phyloP scores from a whole-genome alignment of 2,329 filamentous ascomycete genomes.

The Penicillium sclerotigenum region DNA sequence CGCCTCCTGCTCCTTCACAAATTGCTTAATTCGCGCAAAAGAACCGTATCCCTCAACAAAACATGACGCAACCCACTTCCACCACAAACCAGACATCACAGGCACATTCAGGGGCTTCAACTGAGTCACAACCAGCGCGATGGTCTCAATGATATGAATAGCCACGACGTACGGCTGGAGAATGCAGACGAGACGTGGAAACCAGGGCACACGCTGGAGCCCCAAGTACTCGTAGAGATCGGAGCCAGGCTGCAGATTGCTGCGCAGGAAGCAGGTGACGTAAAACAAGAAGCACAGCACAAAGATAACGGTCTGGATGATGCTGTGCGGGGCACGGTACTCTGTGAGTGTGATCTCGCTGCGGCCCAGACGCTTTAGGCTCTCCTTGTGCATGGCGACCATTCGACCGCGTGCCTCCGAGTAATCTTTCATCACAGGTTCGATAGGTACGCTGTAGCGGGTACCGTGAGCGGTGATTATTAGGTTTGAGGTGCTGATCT shows the following conservation, averaged over 20 bases:
- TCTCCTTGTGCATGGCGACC: conserved; percentile 67
- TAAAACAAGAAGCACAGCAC: conserved; percentile 55
- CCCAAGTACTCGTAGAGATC: conserved; percentile 49
- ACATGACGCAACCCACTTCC: conserved; percentile 51
- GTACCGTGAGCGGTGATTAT: conserved; percentile 54
- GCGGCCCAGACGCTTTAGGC: conserved; percentile 59
- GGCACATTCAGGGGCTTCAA: conserved; percentile 54
- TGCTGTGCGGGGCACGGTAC: conserved; percentile 50
- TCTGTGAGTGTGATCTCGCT: conserved; percentile 55
- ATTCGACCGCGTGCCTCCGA: conserved; percentile 66
- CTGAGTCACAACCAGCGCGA: conserved; percentile 44
- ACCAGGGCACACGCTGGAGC: conserved; percentile 54
- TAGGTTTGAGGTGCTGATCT: conserved; percentile 64
- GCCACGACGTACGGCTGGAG: conserved; percentile 59
- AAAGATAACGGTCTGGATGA: conserved; percentile 55
- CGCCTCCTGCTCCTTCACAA: conserved; percentile 42
- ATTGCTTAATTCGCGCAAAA: conserved; percentile 46
- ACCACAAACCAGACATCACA: conserved; percentile 49
- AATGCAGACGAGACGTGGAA: conserved; percentile 58
- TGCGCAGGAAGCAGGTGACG: conserved; percentile 48
- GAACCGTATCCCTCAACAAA: conserved; percentile 54
- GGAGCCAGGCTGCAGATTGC: conserved; percentile 54
- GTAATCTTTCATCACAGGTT: conserved; percentile 67
- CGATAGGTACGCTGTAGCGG: conserved; percentile 57
- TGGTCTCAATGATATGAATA: conserved; percentile 65